Evolutionary conservation across 495 filamentous ascomycete genomes (phyloP).

Genomic region (Cercophora newfieldiana): DNA sequence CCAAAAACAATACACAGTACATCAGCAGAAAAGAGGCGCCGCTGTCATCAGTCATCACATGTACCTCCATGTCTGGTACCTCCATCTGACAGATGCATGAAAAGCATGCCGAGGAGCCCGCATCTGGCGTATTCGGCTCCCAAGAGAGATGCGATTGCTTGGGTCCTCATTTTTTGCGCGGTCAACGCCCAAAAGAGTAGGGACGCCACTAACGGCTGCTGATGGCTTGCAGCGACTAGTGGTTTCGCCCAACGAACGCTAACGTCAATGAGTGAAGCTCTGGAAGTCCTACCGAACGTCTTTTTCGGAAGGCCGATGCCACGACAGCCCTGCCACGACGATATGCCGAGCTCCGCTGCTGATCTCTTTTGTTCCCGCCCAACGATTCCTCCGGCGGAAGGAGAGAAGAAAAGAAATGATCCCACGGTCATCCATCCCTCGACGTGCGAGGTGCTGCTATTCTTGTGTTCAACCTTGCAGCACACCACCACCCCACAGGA

Average conservation of each 20-base stretch:
- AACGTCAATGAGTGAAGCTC: neutral
- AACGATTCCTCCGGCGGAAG: neutral
- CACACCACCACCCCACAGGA: neutral
- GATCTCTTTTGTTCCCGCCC: conserved; percentile 1
- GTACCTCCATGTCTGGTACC: neutral
- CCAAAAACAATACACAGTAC: neutral
- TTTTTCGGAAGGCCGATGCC: neutral
- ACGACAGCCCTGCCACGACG: neutral
- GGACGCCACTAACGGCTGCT: neutral
- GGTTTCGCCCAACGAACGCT: neutral
- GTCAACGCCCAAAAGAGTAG: neutral
- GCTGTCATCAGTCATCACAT: conserved; percentile 8
- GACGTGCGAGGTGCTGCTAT: neutral
- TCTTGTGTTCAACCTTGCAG: conserved; percentile 5
- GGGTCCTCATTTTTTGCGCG: neutral
- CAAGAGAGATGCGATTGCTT: neutral
- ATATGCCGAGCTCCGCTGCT: conserved; percentile 19
- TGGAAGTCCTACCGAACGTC: neutral
- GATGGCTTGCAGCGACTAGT: neutral
- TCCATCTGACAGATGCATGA: conserved; percentile 1
- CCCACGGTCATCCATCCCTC: neutral
- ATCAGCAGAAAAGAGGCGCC: neutral
- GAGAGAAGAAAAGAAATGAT: neutral
- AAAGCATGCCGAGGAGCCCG: neutral
- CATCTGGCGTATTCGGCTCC: neutral